phyloP scores from a whole-genome alignment of 371 early-diverging fungal species.

The Apophysomyces elegans region DNA sequence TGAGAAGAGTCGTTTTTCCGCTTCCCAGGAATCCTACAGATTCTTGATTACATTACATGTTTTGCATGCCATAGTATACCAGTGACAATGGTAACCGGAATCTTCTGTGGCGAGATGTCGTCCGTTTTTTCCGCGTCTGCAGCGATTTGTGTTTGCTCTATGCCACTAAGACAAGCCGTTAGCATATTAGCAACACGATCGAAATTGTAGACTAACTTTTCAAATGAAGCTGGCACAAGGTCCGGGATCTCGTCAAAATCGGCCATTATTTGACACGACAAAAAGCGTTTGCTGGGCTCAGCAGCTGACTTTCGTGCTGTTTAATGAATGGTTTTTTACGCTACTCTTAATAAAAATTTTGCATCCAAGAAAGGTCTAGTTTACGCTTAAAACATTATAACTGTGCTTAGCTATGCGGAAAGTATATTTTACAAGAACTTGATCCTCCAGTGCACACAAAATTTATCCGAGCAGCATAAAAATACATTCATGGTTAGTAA shows the following conservation, averaged over 20 bases:
- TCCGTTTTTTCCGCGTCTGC: slow-evolving; percentile 7
- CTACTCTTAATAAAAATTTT: no score
- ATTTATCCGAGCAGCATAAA: no score
- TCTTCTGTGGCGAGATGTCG: slow-evolving; percentile 40
- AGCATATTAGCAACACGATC: background rate
- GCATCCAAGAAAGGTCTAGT: no score
- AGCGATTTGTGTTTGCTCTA: background rate
- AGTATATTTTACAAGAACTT: no score
- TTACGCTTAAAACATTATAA: no score
- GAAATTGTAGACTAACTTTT: slow-evolving; percentile 21
- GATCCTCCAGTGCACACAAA: no score
- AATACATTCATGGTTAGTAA: no score
- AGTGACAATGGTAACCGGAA: slow-evolving; percentile 80
- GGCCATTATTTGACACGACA: slow-evolving; percentile 10
- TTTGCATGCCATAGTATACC: slow-evolving; percentile 23
- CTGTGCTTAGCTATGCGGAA: no score
- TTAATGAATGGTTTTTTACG: no score
- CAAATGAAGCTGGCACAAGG: slow-evolving; percentile 40
- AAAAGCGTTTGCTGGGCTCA: background rate
- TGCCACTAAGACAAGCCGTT: background rate
- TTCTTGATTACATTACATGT: background rate
- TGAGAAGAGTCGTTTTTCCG: slow-evolving; percentile 95
- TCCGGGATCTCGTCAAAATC: slow-evolving; percentile 63
- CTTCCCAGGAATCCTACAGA: slow-evolving; percentile 81
- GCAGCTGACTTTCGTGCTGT: background rate